phyloP scores from a whole-genome alignment of 2,329 filamentous ascomycete genomes.

The Teratosphaeria gauchensis region DNA sequence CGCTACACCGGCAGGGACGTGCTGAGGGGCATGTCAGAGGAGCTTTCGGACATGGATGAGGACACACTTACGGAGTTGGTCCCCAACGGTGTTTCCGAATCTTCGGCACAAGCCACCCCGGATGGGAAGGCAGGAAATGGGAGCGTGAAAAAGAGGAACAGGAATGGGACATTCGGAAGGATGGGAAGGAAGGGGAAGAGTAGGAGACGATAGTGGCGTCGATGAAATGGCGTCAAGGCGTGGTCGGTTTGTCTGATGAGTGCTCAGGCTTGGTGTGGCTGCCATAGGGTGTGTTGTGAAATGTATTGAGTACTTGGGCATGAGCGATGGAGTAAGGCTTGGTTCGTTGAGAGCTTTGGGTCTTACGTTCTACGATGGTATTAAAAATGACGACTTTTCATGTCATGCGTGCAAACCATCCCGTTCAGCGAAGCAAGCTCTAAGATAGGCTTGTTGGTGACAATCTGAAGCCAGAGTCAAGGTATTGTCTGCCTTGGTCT shows the following conservation, averaged over 20 bases:
- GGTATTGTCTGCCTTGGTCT: not conserved
- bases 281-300: not conserved
- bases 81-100: constrained; percentile 4
- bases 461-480: not conserved
- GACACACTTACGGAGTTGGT: constrained; percentile 64
- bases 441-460: not conserved
- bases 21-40: constrained; percentile 64
- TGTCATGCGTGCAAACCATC: not conserved
- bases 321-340: not conserved
- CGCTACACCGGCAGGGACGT: constrained; percentile 64
- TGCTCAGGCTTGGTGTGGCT: not conserved
- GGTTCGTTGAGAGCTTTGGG: not conserved
- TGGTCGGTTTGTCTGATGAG: not conserved
- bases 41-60: constrained; percentile 79
- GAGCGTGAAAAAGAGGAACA: not conserved
- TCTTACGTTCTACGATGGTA: not conserved
- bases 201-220: not conserved
- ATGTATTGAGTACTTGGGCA: not conserved
- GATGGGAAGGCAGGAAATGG: constrained; percentile 5
- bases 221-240: too few relatives aligned
- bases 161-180: constrained; percentile 1
- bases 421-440: not conserved
- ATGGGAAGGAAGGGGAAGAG: constrained; percentile 3
- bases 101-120: constrained; percentile 6
- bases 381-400: not conserved